Conservation (phyloP, 495 filamentous ascomycete genomes). For the Penicillium paxilli region DNA sequence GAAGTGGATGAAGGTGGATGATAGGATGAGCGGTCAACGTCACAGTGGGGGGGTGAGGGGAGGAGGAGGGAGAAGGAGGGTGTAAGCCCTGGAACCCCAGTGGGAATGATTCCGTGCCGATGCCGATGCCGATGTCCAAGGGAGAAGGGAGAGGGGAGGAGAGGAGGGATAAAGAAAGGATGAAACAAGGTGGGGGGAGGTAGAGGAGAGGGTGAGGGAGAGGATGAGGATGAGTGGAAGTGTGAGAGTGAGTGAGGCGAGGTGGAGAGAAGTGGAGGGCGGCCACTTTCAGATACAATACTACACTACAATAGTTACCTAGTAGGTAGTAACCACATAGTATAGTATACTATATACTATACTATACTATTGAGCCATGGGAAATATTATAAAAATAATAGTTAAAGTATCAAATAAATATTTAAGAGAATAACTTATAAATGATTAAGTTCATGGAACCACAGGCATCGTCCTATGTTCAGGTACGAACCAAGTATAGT, state of each 20-base stretch:
- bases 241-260: constrained; percentile 1
- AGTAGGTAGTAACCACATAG: not conserved
- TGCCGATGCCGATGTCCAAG: too few relatives aligned
- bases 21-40: constrained; percentile 25
- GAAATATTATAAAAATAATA: not conserved
- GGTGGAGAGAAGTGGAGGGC: too few relatives aligned
- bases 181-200: not conserved
- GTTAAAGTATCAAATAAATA: not conserved
- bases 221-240: not conserved
- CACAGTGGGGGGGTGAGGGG: constrained; percentile 18
- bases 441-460: too few relatives aligned
- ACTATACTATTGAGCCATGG: not conserved
- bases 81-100: constrained; percentile 9
- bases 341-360: not conserved
- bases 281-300: too few relatives aligned
- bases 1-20: too few relatives aligned
- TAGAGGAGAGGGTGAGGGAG: not conserved
- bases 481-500: too few relatives aligned
- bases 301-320: too few relatives aligned
- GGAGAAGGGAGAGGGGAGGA: not conserved
- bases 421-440: too few relatives aligned
- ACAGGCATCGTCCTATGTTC: too few relatives aligned
- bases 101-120: too few relatives aligned
- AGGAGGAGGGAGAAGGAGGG: too few relatives aligned
- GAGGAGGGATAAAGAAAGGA: constrained; percentile 2